Percentiles rank a stretch among this genome's conserved stretches.
phyloP scores from a whole-genome alignment of 768 basidiomycete genomes.

The Leccinum subgranulosum region DNA sequence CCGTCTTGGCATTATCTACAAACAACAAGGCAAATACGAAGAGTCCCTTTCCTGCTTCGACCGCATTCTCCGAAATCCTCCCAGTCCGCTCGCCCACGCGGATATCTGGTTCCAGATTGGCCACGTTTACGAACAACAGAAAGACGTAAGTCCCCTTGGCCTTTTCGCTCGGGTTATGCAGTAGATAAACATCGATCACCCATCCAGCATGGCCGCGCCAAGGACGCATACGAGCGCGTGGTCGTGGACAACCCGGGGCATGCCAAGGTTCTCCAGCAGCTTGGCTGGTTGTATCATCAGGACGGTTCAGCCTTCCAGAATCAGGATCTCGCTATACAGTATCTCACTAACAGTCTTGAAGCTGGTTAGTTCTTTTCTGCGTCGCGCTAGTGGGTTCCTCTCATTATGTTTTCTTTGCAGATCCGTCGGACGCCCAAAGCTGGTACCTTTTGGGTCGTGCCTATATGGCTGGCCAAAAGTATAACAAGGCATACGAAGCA shows the following conservation, averaged over 20 bases:
- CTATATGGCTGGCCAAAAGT: slow-evolving; percentile 97
- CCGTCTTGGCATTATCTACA: slow-evolving; percentile 98
- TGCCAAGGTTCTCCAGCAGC: slow-evolving; percentile 95
- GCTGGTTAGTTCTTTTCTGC: slow-evolving; percentile 59
- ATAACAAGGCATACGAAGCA: slow-evolving; percentile 99
- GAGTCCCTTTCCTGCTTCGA: slow-evolving; percentile 92
- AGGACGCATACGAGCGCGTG: slow-evolving; percentile 95
- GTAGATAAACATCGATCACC: slow-evolving; percentile 11
- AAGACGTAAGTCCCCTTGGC: slow-evolving; percentile 63
- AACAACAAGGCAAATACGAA: slow-evolving; percentile 93
- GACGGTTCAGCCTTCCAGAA: slow-evolving; percentile 94
- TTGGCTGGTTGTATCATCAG: slow-evolving; percentile 98
- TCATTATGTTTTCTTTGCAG: slow-evolving; percentile 37
- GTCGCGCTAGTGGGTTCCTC: background rate
- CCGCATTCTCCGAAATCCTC: slow-evolving; percentile 93
- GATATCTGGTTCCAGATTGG: slow-evolving; percentile 99
- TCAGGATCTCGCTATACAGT: slow-evolving; percentile 90
- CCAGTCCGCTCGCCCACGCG: slow-evolving; percentile 90
- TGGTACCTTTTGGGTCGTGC: slow-evolving; percentile 99
- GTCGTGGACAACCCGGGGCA: slow-evolving; percentile 90
- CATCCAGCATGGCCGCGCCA: slow-evolving; percentile 77
- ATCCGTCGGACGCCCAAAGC: slow-evolving; percentile 93
- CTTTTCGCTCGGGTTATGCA: slow-evolving; percentile 1
- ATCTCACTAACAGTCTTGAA: slow-evolving; percentile 92
- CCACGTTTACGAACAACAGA: slow-evolving; percentile 96